Percentiles rank a stretch among this genome's conserved stretches.
Evolutionary conservation across 768 basidiomycete species (phyloP).

Genomic region (Astraeus odoratus): DNA sequence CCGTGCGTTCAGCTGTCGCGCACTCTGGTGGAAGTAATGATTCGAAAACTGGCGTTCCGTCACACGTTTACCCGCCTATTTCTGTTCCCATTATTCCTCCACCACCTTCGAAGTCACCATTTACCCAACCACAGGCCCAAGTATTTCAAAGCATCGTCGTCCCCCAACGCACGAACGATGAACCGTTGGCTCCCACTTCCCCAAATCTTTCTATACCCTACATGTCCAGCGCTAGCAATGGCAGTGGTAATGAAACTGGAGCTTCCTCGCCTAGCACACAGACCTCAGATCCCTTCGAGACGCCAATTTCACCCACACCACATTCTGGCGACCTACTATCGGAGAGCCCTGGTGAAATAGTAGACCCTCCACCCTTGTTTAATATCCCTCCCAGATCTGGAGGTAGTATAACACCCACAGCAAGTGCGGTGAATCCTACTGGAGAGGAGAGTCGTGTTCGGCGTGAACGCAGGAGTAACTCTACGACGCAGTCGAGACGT

Average conservation of each 20-base stretch:
- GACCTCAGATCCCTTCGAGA: slow-evolving; percentile 22
- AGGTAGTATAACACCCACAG: neutral
- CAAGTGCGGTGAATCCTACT: slow-evolving; percentile 1
- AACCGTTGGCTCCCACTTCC: slow-evolving; percentile 22
- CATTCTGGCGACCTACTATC: slow-evolving; percentile 15
- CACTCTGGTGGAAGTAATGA: neutral
- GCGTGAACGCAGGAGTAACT: slow-evolving; percentile 30
- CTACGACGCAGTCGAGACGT: slow-evolving; percentile 42
- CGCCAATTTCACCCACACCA: slow-evolving; percentile 22
- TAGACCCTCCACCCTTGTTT: neutral
- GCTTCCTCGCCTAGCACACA: neutral
- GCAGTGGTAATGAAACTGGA: neutral
- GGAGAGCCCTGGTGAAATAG: neutral
- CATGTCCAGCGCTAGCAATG: neutral
- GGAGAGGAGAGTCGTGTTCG: slow-evolving; percentile 12
- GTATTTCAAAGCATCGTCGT: slow-evolving; percentile 21
- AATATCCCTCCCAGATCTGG: too few relatives aligned
- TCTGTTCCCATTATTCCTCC: slow-evolving; percentile 7
- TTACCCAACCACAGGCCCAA: slow-evolving; percentile 16
- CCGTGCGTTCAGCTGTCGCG: slow-evolving; percentile 35
- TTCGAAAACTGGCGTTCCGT: slow-evolving; percentile 2
- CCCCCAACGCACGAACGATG: slow-evolving; percentile 22
- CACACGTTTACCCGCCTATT: slow-evolving; percentile 22
- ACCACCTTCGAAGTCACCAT: slow-evolving; percentile 8
- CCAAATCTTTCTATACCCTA: slow-evolving; percentile 6